These are phyloP conservation scores for Cryptococcus floricola DNA, from an alignment of 1,284 basidiomycete genomes.

Conservation along the genomic window DNA sequence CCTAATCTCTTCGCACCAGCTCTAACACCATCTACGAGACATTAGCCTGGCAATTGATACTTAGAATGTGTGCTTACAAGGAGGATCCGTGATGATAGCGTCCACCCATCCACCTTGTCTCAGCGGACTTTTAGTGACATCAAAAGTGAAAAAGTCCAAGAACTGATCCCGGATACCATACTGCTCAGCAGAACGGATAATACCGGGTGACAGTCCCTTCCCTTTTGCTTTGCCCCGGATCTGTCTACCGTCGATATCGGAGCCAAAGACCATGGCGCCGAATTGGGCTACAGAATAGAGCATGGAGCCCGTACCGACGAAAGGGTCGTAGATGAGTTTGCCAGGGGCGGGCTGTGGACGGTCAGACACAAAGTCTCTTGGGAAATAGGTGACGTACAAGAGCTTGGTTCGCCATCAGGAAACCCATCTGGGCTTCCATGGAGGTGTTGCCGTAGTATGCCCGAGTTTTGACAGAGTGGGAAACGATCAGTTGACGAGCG, in stretches of 20 bases:
- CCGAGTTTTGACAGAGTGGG: slow-evolving; percentile 85
- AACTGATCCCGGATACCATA: slow-evolving; percentile 75
- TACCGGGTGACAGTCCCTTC: slow-evolving; percentile 56
- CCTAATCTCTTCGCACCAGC: slow-evolving; percentile 95
- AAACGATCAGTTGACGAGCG: slow-evolving; percentile 64
- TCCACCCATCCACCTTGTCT: slow-evolving; percentile 84
- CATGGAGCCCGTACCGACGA: slow-evolving; percentile 95
- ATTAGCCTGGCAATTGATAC: not conserved
- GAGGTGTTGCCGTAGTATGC: slow-evolving; percentile 92
- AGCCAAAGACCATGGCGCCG: slow-evolving; percentile 82
- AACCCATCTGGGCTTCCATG: slow-evolving; percentile 94
- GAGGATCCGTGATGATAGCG: slow-evolving; percentile 90
- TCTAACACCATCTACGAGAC: slow-evolving; percentile 76
- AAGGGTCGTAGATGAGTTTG: slow-evolving; percentile 92
- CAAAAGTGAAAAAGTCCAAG: slow-evolving; percentile 82
- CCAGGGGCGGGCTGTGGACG: slow-evolving; percentile 68
- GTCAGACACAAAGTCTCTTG: not conserved
- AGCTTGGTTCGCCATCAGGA: slow-evolving; percentile 94
- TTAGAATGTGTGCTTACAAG: slow-evolving; percentile 58
- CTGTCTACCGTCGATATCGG: slow-evolving; percentile 95
- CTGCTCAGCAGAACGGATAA: slow-evolving; percentile 74
- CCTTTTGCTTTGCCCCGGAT: slow-evolving; percentile 78
- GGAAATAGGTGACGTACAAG: slow-evolving; percentile 54
- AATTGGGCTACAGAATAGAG: slow-evolving; percentile 80
- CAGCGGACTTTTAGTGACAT: slow-evolving; percentile 85